Conservation (phyloP, 1,139 yeast genomes). For the Kodamaea suecica region DNA sequence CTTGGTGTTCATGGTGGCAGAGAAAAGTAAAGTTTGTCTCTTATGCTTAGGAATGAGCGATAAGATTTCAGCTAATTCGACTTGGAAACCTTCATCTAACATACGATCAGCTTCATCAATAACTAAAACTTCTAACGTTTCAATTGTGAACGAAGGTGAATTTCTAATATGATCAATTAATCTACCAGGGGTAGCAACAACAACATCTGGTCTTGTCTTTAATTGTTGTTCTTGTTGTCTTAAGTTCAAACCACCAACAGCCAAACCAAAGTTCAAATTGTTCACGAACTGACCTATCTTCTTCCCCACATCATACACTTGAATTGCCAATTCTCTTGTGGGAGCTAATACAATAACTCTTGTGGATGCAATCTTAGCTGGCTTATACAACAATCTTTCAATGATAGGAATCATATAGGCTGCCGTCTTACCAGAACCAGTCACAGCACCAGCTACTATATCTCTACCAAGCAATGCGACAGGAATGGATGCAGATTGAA, state of each 20-base stretch:
- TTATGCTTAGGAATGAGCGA: conserved; percentile 76
- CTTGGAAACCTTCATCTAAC: conserved; percentile 98
- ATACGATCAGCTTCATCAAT: conserved; percentile 98
- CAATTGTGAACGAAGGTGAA: conserved; percentile 90
- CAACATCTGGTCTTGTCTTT: conserved; percentile 89
- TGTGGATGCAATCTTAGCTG: conserved; percentile 79
- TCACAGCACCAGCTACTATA: conserved; percentile 98
- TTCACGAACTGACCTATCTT: conserved; percentile 75
- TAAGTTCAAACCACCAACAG: conserved; percentile 95
- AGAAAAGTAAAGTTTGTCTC: conserved; percentile 89
- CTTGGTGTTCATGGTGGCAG: conserved; percentile 96
- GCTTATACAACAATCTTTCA: conserved; percentile 87
- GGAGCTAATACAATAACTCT: conserved; percentile 90
- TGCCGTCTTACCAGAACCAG: conserved; percentile 99
- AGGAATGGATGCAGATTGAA: conserved; percentile 92
- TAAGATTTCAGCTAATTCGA: conserved; percentile 86
- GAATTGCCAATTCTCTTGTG: conserved; percentile 96
- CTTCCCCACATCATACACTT: conserved; percentile 89
- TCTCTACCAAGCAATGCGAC: conserved; percentile 90
- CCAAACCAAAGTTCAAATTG: conserved; percentile 80
- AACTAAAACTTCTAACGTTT: conserved; percentile 84
- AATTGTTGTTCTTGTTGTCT: conserved; percentile 94
- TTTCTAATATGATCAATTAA: conserved; percentile 94
- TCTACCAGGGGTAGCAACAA: conserved; percentile 96
- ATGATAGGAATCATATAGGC: conserved; percentile 95